Conservation (phyloP, 345 rosid species). For the Acer negundo region DNA sequence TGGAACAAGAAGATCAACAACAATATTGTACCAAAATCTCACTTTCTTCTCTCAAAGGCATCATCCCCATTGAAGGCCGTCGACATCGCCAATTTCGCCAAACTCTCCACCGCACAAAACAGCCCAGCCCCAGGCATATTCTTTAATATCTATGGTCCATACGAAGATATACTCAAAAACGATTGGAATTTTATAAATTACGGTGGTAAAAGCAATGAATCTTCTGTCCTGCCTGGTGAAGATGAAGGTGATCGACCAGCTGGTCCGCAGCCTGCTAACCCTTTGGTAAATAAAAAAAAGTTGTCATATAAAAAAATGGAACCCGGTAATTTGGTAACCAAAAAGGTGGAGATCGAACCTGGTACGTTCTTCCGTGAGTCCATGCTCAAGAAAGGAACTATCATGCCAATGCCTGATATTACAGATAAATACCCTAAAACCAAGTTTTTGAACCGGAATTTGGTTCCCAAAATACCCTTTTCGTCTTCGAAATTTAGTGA, state of each 20-base stretch:
- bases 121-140: no score
- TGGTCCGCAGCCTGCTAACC: not conserved
- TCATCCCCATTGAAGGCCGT: conserved; percentile 69
- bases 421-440: not conserved
- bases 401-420: conserved; percentile 1
- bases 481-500: not conserved
- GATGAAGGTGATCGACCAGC: not conserved
- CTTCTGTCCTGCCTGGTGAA: not conserved
- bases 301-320: no score
- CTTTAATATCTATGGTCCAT: not conserved
- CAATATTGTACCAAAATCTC: no score
- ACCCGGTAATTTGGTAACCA: no score
- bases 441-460: not conserved
- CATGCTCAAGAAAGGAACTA: not conserved
- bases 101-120: not conserved
- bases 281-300: not conserved
- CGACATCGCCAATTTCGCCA: conserved; percentile 28
- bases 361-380: not conserved
- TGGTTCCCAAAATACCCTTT: not conserved
- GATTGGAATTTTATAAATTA: not conserved
- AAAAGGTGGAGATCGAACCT: not conserved
- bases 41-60: no score
- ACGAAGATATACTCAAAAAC: not conserved
- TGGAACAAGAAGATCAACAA: no score
- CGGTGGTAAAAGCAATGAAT: not conserved